phyloP scores from a whole-genome alignment of 192 early-diverging fungal species.

The Umbelopsis sp. region DNA sequence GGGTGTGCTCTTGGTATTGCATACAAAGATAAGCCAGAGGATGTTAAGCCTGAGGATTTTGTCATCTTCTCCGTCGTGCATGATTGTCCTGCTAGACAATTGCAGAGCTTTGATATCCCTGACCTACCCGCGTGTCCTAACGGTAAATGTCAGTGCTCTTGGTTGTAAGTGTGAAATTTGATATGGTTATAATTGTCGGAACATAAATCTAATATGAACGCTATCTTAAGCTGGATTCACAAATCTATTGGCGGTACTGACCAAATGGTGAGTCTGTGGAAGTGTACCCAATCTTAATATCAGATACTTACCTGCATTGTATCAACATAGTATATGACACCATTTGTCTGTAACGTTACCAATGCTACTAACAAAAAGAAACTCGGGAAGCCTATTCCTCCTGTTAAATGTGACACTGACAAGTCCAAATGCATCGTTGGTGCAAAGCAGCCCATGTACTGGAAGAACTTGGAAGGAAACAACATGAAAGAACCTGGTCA shows the following conservation, averaged over 20 bases:
- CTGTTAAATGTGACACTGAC: constrained; percentile 8
- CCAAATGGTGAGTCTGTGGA: background rate
- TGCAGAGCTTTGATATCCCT: constrained; percentile 5
- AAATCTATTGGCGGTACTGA: constrained; percentile 12
- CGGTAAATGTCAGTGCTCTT: background rate
- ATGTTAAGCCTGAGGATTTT: constrained; percentile 8
- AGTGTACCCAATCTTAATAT: too few relatives aligned
- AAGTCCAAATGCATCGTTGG: background rate
- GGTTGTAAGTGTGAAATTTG: background rate
- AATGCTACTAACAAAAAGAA: background rate
- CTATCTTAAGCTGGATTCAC: background rate
- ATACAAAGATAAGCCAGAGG: constrained; percentile 9
- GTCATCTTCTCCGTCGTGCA: constrained; percentile 2
- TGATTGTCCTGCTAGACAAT: constrained; percentile 10
- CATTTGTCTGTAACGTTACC: constrained; percentile 2
- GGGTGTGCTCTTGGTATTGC: constrained; percentile 7
- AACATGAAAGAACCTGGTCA: background rate
- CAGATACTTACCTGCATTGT: background rate
- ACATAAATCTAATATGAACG: background rate
- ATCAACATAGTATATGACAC: constrained; percentile 1
- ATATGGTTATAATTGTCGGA: background rate
- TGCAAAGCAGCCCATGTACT: constrained; percentile 11
- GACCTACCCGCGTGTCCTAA: constrained; percentile 6
- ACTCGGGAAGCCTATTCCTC: background rate
- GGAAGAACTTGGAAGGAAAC: background rate